A percentile compares a stretch with the other conserved stretches of the same genome.
Evolutionary conservation across 1,139 yeast species (phyloP).

Genomic region (Saccharomyces hybrid): DNA sequence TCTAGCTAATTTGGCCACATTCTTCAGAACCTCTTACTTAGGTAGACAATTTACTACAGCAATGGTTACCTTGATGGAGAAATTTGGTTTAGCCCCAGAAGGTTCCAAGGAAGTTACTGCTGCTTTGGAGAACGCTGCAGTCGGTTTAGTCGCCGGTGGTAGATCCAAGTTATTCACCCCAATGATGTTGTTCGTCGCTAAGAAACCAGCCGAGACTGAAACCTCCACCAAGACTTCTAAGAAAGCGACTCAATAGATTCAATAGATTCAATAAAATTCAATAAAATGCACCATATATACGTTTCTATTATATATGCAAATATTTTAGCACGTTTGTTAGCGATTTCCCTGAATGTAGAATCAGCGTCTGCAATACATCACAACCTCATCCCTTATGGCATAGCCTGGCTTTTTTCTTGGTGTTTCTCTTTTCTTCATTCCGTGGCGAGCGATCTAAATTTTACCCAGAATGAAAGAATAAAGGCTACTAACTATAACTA

Average conservation of each 20-base stretch:
- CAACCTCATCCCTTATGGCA: neutral
- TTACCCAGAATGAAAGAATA: neutral
- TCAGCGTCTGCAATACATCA: too few species aligned
- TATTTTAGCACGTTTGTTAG: neutral
- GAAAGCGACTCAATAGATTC: neutral
- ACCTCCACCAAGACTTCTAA: neutral
- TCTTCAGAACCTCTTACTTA: conserved; percentile 76
- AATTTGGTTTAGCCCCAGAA: conserved; percentile 80
- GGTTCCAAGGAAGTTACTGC: conserved; percentile 86
- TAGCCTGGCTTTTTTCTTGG: neutral
- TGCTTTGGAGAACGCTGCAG: conserved; percentile 95
- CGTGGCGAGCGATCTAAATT: neutral
- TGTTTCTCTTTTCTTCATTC: neutral
- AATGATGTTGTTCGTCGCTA: conserved; percentile 85
- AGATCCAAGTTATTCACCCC: conserved; percentile 83
- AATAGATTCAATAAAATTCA: neutral
- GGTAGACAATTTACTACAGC: conserved; percentile 85
- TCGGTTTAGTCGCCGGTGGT: conserved; percentile 92
- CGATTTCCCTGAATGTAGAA: neutral
- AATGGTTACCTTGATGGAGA: conserved; percentile 74
- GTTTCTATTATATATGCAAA: neutral
- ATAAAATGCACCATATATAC: neutral
- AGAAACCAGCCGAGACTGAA: conserved; percentile 48
- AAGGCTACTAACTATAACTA: neutral
- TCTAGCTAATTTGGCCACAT: conserved; percentile 68